A percentile compares a stretch with the other conserved stretches of the same genome.
phyloP scores from a whole-genome alignment of 2,329 filamentous ascomycete genomes.

The Fusarium algeriense region DNA sequence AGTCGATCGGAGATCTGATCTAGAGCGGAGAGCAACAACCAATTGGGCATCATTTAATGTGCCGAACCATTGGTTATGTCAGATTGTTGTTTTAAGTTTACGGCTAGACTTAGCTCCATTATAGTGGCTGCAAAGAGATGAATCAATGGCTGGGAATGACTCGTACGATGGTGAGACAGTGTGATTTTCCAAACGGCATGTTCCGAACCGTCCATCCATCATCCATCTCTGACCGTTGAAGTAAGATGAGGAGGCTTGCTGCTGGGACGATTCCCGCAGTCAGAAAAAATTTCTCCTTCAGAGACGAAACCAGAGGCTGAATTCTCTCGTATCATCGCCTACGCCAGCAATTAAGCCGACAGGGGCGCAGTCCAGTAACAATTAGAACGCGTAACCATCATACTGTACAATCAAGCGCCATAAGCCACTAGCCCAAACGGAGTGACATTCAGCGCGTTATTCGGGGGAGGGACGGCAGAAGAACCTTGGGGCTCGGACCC shows the following conservation, averaged over 20 bases:
- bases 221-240: accelerated
- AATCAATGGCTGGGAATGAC: neutral
- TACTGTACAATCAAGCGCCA: neutral
- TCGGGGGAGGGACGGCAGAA: too few relatives aligned
- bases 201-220: accelerated
- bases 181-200: neutral
- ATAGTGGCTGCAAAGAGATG: neutral
- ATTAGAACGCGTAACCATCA: too few relatives aligned
- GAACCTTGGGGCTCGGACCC: neutral
- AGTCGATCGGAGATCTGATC: accelerated
- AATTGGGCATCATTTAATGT: accelerated
- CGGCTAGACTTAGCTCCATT: neutral
- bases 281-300: accelerated
- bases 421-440: neutral
- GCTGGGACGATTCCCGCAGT: accelerated
- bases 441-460: neutral
- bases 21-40: accelerated
- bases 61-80: neutral
- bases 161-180: neutral
- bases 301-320: neutral
- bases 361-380: too few relatives aligned
- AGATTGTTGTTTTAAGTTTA: neutral
- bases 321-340: too few relatives aligned
- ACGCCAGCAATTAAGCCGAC: too few relatives aligned
- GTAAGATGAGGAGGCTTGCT: accelerated